These are phyloP conservation scores for Apiospora kogelbergensis DNA, from an alignment of 2,329 filamentous ascomycete genomes.

Conservation along the genomic window DNA sequence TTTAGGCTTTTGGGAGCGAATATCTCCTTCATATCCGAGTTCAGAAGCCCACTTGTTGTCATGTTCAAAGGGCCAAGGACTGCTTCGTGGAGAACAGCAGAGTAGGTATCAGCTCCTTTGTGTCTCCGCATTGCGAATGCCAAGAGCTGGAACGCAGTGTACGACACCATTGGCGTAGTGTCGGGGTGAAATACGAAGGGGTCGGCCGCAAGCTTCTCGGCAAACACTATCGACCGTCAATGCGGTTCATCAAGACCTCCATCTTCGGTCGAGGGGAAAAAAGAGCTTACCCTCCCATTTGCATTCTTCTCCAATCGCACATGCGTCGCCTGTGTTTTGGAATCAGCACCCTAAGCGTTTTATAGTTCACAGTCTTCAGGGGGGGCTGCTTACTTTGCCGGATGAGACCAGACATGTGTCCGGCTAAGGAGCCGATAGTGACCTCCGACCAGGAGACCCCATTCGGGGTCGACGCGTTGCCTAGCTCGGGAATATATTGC, in stretches of 20 bases:
- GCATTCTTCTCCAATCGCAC: slow-evolving; percentile 12
- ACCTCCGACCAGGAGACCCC: slow-evolving; percentile 21
- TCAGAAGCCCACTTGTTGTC: slow-evolving; percentile 9
- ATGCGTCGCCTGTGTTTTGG: not conserved
- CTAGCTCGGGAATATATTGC: slow-evolving; percentile 27
- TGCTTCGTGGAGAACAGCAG: not conserved
- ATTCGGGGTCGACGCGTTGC: too few species aligned
- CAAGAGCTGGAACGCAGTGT: slow-evolving; percentile 26
- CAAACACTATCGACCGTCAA: not conserved
- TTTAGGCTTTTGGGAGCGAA: slow-evolving; percentile 19
- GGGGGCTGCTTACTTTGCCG: slow-evolving; percentile 10
- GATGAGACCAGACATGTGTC: slow-evolving; percentile 25
- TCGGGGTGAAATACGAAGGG: slow-evolving; percentile 22
- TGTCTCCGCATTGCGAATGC: slow-evolving; percentile 20
- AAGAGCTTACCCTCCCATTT: not conserved
- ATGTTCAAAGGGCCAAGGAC: not conserved
- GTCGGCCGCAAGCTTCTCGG: slow-evolving; percentile 13
- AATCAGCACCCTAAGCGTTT: too few species aligned
- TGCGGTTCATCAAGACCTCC: too few species aligned
- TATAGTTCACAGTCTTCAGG: too few species aligned
- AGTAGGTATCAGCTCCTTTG: not conserved
- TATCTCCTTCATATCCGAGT: not conserved
- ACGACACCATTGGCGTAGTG: slow-evolving; percentile 25
- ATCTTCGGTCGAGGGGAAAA: too few species aligned
- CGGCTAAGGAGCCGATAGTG: slow-evolving; percentile 23